Conservation (phyloP, 768 basidiomycete species). For the Phaffia australis region DNA sequence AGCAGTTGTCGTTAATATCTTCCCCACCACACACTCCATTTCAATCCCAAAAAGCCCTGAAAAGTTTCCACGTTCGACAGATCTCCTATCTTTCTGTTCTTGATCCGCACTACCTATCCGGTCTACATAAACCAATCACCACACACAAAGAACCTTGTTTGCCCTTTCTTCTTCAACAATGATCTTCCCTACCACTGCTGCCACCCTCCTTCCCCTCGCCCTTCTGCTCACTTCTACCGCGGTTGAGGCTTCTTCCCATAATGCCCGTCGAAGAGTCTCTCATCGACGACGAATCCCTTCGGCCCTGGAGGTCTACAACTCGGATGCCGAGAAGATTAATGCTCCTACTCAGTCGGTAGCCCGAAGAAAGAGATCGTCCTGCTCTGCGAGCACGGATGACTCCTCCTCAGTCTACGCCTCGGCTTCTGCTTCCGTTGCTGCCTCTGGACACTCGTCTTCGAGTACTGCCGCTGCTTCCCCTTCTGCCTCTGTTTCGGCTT, state of each 20-base stretch:
- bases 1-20: constrained; percentile 14
- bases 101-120: neutral
- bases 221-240: constrained; percentile 6
- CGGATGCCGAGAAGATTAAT: neutral
- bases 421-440: constrained; percentile 4
- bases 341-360: neutral
- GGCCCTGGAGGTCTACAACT: neutral
- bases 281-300: neutral
- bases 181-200: constrained; percentile 3
- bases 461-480: constrained; percentile 3
- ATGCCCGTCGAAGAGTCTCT: neutral
- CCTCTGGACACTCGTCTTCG: constrained; percentile 5
- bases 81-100: neutral
- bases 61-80: neutral
- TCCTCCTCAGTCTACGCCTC: neutral
- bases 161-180: neutral
- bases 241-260: neutral
- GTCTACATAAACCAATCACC: neutral
- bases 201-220: constrained; percentile 19
- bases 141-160: neutral
- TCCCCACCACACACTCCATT: neutral
- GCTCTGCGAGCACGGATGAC: constrained; percentile 7
- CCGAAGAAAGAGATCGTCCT: constrained; percentile 17
- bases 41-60: neutral
- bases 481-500: neutral